Base-by-base conservation (phyloP, 139 green algal genomes). In the Chlorella sp. region DNA sequence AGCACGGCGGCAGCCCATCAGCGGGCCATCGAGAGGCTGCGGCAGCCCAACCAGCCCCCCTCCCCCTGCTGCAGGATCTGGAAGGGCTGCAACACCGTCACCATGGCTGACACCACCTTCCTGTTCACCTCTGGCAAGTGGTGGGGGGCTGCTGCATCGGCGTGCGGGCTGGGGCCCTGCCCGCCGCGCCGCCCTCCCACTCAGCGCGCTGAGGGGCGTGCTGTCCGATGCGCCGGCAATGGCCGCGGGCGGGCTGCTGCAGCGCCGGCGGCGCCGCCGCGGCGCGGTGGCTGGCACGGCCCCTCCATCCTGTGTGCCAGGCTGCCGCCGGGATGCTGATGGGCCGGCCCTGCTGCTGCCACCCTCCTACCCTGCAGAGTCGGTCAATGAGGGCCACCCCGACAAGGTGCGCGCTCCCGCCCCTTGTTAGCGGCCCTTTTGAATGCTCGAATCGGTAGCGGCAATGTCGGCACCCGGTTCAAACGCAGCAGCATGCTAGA, bases 351-450 rank as follows among this genome's bases (percentile, higher is more conserved):
- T n/a, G n/a, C n/a, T n/a, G n/a, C n/a, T n/a, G n/a, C n/a, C n/a
- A n/a, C n/a, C n/a, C n/a, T n/a, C n/a, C n/a, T 82, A 16, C n/a
- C 62, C 32, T 76, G 68, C 86, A 85, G 82, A 87, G 82, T 94
- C 92, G 13, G 95, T 98, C 36, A 98, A 98, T 73, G 95, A 98
- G 88, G 95, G 97, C 34, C 97, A 99, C 90, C 97, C 97, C 36
- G 96, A 98, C 85, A 99, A 99, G 95, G 91, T 99, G 30, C 94
- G 88, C 69, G 94, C 98, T 87, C 95, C 39, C 26, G n/a, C 26
- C 16, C 28, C 20, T 30, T 70, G 47, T 47, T 30, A 30, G 60
- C 60, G 20, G 2, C 60, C 25, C 60, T 16, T 39, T 71, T 71
- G 64, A 51, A 51, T 51, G 44, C 44, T 51, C 44, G 44, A 51